Conservation (phyloP, 345 rosid genomes). For the Aquilaria sinensis region DNA sequence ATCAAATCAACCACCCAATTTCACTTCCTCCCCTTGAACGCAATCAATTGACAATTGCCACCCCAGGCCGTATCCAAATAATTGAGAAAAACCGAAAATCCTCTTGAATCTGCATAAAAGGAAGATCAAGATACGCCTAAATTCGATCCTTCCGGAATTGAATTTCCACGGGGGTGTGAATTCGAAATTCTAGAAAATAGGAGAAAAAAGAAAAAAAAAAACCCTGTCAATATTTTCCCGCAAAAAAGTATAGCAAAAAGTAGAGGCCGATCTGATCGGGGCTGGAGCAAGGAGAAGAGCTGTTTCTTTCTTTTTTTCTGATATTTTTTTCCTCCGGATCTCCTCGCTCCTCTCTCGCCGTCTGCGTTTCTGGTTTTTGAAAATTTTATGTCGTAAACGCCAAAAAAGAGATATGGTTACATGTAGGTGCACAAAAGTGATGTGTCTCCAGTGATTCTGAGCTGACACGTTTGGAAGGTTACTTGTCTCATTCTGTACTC, state of each 20-base stretch:
- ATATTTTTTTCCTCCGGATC: neutral
- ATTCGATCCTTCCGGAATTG: neutral
- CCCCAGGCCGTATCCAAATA: neutral
- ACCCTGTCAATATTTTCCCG: neutral
- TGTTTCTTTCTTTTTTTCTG: neutral
- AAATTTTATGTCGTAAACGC: too few relatives aligned
- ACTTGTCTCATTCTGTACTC: too few relatives aligned
- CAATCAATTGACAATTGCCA: constrained; percentile 1
- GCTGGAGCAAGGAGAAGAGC: neutral
- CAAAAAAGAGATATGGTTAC: neutral
- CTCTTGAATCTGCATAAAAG: neutral
- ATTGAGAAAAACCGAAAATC: neutral
- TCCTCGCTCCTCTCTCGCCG: neutral
- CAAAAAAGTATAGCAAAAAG: constrained; percentile 1
- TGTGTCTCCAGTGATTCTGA: too few relatives aligned
- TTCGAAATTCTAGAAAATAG: neutral
- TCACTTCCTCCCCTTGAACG: constrained; percentile 9
- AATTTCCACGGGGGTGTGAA: neutral
- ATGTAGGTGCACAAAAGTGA: neutral
- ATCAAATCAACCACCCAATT: constrained; percentile 16
- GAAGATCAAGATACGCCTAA: constrained; percentile 9
- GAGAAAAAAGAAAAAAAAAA: neutral
- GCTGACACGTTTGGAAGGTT: too few relatives aligned
- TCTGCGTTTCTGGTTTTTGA: neutral
- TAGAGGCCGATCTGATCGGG: constrained; percentile 15